Evolutionary conservation across 2,329 filamentous ascomycete species (phyloP), one percentile per base, ranked within the genome.

Genomic region (Colletotrichum incanum): DNA sequence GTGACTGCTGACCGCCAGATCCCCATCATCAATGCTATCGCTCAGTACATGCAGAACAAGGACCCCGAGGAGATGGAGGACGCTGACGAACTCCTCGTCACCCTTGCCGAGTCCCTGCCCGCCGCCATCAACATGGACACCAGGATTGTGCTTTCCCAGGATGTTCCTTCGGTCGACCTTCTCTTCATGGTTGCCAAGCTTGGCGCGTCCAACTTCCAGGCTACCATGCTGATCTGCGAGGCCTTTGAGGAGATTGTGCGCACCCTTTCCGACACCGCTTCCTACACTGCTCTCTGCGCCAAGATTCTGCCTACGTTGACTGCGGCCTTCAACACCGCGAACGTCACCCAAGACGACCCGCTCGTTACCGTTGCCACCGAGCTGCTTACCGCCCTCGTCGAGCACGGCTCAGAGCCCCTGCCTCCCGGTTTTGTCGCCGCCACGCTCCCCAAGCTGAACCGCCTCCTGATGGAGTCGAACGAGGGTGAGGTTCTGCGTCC

Each of bases 181-280:
- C 89, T 99, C 11, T 98, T 99, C 84, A 90, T 93, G 65, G 90
- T 98, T 72, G 96, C 95, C 28, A 96, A 94, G 80, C 92, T 95
- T 78, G 95, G 95, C 37, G 94, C 96, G 0, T 91, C 89, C 73
- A 98, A 97, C 83, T 97, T 97, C 84, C 95, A 98, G 80, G 90
- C 98, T 58, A 94, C 93, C 0, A 92, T 95, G 84, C 86, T 98
- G 63, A 93, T 98, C 31, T 93, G 91, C 45, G 96, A 99, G 82
- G 92, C 94, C 0, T 97, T 99, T 78, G 96, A 98, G 80, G 94
- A 96, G 54, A 92, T 98, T 68, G 93, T 95, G 7, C 86, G 88
- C 62, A 88, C 86, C 1, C 89, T 97, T 71, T 85, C 93, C 2
- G 90, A 91, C 28, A 84, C 88, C 8, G 90, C 93, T 11, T 88